A percentile compares a stretch with the other conserved stretches of the same genome.
phyloP scores from a whole-genome alignment of 306 rosid genomes.

The Crotalaria pallida region DNA sequence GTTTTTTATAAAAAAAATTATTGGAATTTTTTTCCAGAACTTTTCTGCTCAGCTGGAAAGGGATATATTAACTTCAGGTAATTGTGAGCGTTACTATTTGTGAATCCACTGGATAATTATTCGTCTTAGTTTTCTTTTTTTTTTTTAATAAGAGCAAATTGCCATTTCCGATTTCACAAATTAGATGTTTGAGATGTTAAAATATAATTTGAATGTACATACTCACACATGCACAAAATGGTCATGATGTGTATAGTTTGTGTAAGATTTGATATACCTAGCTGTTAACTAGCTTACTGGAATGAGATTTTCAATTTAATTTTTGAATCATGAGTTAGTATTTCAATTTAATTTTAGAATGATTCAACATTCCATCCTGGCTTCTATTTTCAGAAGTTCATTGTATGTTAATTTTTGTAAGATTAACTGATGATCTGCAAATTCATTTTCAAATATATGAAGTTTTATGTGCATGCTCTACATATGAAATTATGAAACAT shows the following conservation, averaged over 20 bases:
- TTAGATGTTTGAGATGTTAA: not conserved
- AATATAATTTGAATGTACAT: not conserved
- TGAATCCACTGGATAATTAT: not conserved
- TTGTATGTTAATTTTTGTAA: not conserved
- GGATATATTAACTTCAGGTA: slow-evolving; percentile 91
- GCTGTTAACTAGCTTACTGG: not conserved
- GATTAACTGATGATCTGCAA: not conserved
- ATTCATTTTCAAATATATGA: not conserved
- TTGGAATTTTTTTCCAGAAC: slow-evolving; percentile 49
- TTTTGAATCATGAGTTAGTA: not conserved
- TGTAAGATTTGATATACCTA: not conserved
- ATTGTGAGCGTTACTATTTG: slow-evolving; percentile 32
- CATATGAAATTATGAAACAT: slow-evolving; percentile 1
- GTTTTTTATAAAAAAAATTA: too few species aligned
- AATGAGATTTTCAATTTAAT: not conserved
- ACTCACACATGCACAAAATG: not conserved
- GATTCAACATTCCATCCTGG: not conserved
- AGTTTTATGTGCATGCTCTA: not conserved
- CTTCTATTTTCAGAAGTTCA: slow-evolving; percentile 2
- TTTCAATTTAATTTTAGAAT: slow-evolving; percentile 3
- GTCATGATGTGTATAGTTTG: slow-evolving; percentile 6
- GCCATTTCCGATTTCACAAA: slow-evolving; percentile 9
- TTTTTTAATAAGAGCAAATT: not conserved
- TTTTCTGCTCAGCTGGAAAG: slow-evolving; percentile 95
- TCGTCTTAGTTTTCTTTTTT: not conserved